A percentile compares a stretch with the other conserved stretches of the same genome.
These are phyloP conservation scores for Coemansia sp. DNA, from an alignment of 371 early-diverging fungal species.

Conservation along the genomic window DNA sequence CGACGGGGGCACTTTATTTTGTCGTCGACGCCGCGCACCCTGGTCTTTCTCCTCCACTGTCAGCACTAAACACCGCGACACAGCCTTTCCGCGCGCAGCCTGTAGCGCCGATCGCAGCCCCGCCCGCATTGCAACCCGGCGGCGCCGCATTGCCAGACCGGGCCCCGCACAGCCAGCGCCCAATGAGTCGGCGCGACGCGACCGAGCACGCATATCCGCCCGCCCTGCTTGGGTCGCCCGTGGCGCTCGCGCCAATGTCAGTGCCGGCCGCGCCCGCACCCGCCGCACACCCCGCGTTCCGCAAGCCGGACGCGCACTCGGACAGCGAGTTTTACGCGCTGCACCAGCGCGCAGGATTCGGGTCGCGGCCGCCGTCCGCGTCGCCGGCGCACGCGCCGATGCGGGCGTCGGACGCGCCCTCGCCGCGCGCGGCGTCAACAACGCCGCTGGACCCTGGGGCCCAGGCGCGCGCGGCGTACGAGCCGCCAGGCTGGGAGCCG, in stretches of 20 bases:
- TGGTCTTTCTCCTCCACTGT: slow-evolving; percentile 1
- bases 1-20: slow-evolving; percentile 13
- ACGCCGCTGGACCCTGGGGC: slow-evolving; percentile 10
- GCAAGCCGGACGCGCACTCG: not conserved
- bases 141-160: not conserved
- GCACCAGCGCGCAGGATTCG: slow-evolving; percentile 5
- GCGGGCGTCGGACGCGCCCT: slow-evolving; percentile 10
- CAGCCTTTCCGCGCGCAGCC: too few species aligned
- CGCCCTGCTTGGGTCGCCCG: not conserved
- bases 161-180: slow-evolving; percentile 2
- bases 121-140: not conserved
- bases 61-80: not conserved
- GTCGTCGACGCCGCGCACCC: not conserved
- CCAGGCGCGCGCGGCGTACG: not conserved
- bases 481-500: not conserved
- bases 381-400: slow-evolving; percentile 6
- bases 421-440: slow-evolving; percentile 12
- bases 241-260: slow-evolving; percentile 13
- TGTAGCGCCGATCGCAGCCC: not conserved
- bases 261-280: slow-evolving; percentile 11
- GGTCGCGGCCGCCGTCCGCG: not conserved
- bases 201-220: slow-evolving; percentile 4
- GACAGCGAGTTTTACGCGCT: slow-evolving; percentile 13
- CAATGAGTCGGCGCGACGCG: slow-evolving; percentile 5
- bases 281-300: slow-evolving; percentile 5